These are phyloP conservation scores for Plenodomus biglobosus DNA, from an alignment of 2,329 filamentous ascomycete genomes.

Conservation along the genomic window DNA sequence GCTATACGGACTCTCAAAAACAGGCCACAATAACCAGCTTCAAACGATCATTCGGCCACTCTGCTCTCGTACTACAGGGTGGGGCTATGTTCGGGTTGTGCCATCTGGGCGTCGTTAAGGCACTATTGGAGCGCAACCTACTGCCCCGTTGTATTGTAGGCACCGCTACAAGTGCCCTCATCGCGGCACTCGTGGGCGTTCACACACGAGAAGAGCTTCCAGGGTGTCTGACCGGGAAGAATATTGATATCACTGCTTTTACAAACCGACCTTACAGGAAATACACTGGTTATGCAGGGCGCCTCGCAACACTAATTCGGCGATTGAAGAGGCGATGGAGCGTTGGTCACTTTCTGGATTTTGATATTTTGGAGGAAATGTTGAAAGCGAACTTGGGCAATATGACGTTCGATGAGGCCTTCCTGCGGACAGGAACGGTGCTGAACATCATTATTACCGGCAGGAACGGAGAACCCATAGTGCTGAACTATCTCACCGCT, in stretches of 20 bases:
- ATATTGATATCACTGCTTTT: slow-evolving; percentile 82
- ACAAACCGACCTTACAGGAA: slow-evolving; percentile 44
- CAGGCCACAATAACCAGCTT: slow-evolving; percentile 85
- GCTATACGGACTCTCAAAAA: slow-evolving; percentile 71
- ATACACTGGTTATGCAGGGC: slow-evolving; percentile 38
- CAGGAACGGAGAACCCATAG: slow-evolving; percentile 70
- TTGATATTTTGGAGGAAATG: slow-evolving; percentile 78
- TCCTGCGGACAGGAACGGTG: slow-evolving; percentile 78
- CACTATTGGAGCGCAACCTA: slow-evolving; percentile 75
- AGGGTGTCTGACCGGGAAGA: slow-evolving; percentile 72
- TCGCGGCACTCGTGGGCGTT: slow-evolving; percentile 83
- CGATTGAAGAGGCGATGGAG: slow-evolving; percentile 68
- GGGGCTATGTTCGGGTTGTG: slow-evolving; percentile 90
- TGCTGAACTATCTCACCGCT: slow-evolving; percentile 90
- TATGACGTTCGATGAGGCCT: slow-evolving; percentile 91
- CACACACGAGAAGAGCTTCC: slow-evolving; percentile 85
- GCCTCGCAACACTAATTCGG: slow-evolving; percentile 61
- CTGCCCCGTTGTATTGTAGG: slow-evolving; percentile 89
- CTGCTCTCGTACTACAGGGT: slow-evolving; percentile 82
- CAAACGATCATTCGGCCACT: slow-evolving; percentile 83
- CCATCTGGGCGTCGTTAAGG: slow-evolving; percentile 87
- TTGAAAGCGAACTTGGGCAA: slow-evolving; percentile 84
- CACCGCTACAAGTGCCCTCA: slow-evolving; percentile 85
- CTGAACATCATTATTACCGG: slow-evolving; percentile 90
- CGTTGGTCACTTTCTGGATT: slow-evolving; percentile 83